Evolutionary conservation across 306 rosid species (phyloP).

Genomic region (Amphicarpaea edgeworthii): DNA sequence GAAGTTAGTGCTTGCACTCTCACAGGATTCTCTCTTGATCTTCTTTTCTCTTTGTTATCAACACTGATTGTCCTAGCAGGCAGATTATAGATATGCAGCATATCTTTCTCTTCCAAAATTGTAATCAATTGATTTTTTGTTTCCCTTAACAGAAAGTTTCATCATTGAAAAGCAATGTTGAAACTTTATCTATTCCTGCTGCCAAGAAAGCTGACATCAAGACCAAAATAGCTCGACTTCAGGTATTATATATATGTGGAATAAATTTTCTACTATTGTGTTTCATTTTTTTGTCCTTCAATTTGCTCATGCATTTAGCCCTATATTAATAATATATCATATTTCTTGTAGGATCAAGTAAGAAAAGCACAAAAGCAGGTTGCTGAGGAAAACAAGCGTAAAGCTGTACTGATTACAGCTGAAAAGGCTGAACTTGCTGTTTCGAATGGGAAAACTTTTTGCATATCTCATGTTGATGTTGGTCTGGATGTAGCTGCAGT

Average conservation of each 20-base stretch:
- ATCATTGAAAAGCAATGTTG: conserved; percentile 78
- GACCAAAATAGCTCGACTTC: conserved; percentile 71
- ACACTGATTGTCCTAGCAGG: conserved; percentile 1
- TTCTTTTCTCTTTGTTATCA: conserved; percentile 1
- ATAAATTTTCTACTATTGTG: not conserved
- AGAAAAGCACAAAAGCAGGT: conserved; percentile 85
- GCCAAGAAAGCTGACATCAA: conserved; percentile 87
- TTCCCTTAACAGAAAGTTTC: conserved; percentile 69
- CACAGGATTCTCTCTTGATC: conserved; percentile 14
- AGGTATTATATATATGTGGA: conserved; percentile 57
- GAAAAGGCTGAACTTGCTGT: conserved; percentile 80
- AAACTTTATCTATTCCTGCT: conserved; percentile 82
- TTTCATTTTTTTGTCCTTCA: conserved; percentile 24
- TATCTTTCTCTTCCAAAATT: conserved; percentile 24
- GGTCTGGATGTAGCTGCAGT: conserved; percentile 95
- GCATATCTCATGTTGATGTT: conserved; percentile 79
- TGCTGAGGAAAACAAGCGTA: conserved; percentile 85
- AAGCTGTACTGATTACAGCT: conserved; percentile 70
- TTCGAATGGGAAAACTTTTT: conserved; percentile 73
- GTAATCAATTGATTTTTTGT: conserved; percentile 10
- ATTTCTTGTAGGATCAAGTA: conserved; percentile 66
- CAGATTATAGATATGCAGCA: not conserved
- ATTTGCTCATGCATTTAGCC: conserved; percentile 11
- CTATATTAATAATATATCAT: conserved; percentile 21
- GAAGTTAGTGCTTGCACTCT: conserved; percentile 1